A percentile compares a stretch with the other conserved stretches of the same genome.
Conservation (phyloP, 768 basidiomycete species). For the Lactarius deliciosus region DNA sequence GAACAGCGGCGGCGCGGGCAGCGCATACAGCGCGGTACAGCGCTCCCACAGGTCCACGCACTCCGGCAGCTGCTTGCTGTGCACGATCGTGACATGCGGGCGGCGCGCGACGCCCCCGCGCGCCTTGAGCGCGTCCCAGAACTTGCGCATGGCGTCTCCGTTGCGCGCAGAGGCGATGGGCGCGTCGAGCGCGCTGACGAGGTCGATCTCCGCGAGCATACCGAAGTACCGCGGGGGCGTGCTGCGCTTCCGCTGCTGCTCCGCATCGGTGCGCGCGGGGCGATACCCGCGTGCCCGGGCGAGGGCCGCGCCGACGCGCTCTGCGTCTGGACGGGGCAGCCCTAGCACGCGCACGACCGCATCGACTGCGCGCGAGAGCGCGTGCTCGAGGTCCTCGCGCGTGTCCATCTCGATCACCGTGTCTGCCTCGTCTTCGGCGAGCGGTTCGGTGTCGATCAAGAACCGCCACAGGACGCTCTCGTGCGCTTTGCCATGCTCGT, state of each 20-base stretch:
- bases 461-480: constrained; percentile 86
- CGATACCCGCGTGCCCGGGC: constrained; percentile 44
- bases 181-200: constrained; percentile 47
- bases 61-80: constrained; percentile 49
- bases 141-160: constrained; percentile 34
- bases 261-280: constrained; percentile 38
- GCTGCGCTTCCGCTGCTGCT: constrained; percentile 38
- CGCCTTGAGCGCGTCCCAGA: constrained; percentile 52
- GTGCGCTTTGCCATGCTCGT: constrained; percentile 52
- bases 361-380: constrained; percentile 58
- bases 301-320: constrained; percentile 54
- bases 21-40: constrained; percentile 47
- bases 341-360: constrained; percentile 56
- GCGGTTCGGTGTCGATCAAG: constrained; percentile 58
- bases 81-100: constrained; percentile 89
- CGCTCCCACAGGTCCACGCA: constrained; percentile 47
- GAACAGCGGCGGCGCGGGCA: constrained; percentile 52
- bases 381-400: constrained; percentile 51
- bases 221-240: constrained; percentile 69
- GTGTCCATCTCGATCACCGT: constrained; percentile 66
- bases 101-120: constrained; percentile 49
- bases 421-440: constrained; percentile 64
- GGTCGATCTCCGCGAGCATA: constrained; percentile 69
- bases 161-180: constrained; percentile 41
- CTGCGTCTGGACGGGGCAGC: constrained; percentile 51